Conservation (phyloP, 2,329 filamentous ascomycete species). For the Colletotrichum liriopes region DNA sequence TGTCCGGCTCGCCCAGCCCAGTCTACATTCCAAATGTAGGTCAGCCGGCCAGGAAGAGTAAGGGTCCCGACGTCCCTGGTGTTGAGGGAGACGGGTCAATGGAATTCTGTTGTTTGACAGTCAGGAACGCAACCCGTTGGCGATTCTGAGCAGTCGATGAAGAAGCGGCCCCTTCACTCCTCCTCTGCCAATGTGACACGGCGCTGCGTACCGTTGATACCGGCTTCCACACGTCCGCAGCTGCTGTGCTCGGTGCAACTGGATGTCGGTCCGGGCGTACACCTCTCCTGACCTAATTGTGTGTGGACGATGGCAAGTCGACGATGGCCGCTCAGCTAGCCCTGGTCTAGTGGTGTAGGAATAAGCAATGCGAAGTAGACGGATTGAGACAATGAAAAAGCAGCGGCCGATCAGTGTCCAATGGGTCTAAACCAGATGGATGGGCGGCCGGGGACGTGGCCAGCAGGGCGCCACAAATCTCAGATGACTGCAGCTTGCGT, state of each 20-base stretch:
- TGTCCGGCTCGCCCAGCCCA: not conserved
- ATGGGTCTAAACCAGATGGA: slow-evolving; percentile 27
- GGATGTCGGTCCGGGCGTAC: slow-evolving; percentile 4
- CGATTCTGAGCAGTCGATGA: not conserved
- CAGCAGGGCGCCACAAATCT: slow-evolving; percentile 36
- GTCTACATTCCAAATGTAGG: not conserved
- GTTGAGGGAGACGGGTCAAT: slow-evolving; percentile 3
- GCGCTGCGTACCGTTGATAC: slow-evolving; percentile 17
- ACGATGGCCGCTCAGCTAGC: slow-evolving; percentile 5
- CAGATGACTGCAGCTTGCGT: slow-evolving; percentile 29
- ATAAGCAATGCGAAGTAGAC: slow-evolving; percentile 34
- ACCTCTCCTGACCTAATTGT: not conserved
- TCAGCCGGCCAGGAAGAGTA: not conserved
- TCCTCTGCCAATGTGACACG: slow-evolving; percentile 10
- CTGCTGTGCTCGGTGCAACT: slow-evolving; percentile 34
- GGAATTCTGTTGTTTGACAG: slow-evolving; percentile 17
- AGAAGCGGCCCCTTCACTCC: not conserved
- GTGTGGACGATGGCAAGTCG: slow-evolving; percentile 1
- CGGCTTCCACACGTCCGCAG: slow-evolving; percentile 34
- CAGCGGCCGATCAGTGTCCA: slow-evolving; percentile 24
- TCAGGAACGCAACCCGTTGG: slow-evolving; percentile 12
- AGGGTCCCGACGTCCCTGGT: not conserved
- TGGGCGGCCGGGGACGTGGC: slow-evolving; percentile 25
- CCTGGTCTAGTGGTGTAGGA: slow-evolving; percentile 24
- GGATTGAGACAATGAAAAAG: slow-evolving; percentile 34